Base-by-base conservation (phyloP, 495 filamentous ascomycete genomes). In the Glarea lozoyensis region DNA sequence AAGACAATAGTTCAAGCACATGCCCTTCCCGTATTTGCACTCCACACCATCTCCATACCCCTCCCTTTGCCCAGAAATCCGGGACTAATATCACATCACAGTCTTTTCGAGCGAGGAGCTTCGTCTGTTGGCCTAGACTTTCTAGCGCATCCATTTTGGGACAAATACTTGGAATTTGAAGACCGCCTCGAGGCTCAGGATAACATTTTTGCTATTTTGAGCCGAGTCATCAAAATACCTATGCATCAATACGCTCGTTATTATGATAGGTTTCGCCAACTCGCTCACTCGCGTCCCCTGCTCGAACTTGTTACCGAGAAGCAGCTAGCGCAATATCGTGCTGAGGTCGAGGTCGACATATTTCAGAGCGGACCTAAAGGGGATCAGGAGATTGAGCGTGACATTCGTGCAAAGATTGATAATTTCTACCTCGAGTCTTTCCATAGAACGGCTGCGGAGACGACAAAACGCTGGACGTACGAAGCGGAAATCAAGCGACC, bases 241-340 rank as follows among this genome's bases (percentile, higher is more conserved):
- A 86, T 95, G 81, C 89, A 98, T 57, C 88, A 96, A 59, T 97
- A 94, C 69, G 82, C 86, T 13, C 81, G 88, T 10, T 97, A 96
- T 65, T 97, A 88, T 54, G 88, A 96, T 60, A 80, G 86, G 0
- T 94, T 89, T 64, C 82, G 86, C 13, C 75, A 84, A 48, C 67
- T 92, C 15, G 82, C 89, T 0, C 79, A 84, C 46, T 72, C 62
- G 24, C 78, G 83, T 1, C 86, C 88, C 16, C 54, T 95, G 13
- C 45, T 58, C 17, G 88, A 95, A 59, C 68, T 97, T 12, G 75
- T 82, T 0, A 70, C 83, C 0, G 60, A 71, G 2, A 84, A 90
- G 6, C 73, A 70, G 19, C 62, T 94, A 32, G 65, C 75, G 3
- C 76, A 78, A 41, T 86, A 86, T 60, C 75, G 76, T 27, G 59